Evolutionary conservation across 2,329 filamentous ascomycete species (phyloP).

Genomic region (Ascosphaera apis): DNA sequence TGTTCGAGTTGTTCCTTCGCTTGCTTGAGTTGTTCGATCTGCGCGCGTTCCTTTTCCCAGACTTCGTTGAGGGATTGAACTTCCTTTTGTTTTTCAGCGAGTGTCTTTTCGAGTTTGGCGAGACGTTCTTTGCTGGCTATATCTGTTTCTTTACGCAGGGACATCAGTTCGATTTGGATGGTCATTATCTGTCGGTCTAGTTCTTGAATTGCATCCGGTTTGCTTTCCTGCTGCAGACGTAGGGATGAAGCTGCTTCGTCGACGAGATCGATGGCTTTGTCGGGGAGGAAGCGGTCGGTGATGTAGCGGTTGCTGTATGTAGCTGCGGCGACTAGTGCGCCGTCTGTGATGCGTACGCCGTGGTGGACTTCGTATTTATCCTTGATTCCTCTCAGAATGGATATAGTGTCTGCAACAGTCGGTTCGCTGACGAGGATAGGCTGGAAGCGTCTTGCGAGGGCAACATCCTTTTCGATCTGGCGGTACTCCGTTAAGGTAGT

Average conservation of each 20-base stretch:
- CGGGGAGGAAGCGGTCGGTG: slow-evolving; percentile 81
- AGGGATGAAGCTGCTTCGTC: slow-evolving; percentile 85
- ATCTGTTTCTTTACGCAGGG: slow-evolving; percentile 80
- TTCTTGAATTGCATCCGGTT: slow-evolving; percentile 79
- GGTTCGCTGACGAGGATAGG: slow-evolving; percentile 88
- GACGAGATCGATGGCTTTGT: slow-evolving; percentile 93
- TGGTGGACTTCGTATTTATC: slow-evolving; percentile 96
- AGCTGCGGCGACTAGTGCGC: slow-evolving; percentile 73
- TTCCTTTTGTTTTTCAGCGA: slow-evolving; percentile 58
- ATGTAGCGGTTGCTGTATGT: slow-evolving; percentile 90
- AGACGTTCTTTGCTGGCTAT: slow-evolving; percentile 68
- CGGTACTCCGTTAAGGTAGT: slow-evolving; percentile 87
- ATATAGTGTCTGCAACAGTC: slow-evolving; percentile 76
- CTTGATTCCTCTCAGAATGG: slow-evolving; percentile 87
- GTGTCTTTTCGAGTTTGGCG: slow-evolving; percentile 56
- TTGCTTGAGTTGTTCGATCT: slow-evolving; percentile 71
- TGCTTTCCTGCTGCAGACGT: slow-evolving; percentile 84
- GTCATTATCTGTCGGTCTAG: slow-evolving; percentile 93
- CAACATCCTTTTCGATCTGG: slow-evolving; percentile 86
- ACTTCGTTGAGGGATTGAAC: slow-evolving; percentile 49
- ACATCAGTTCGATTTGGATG: slow-evolving; percentile 90
- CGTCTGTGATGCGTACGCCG: slow-evolving; percentile 82
- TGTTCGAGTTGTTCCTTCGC: slow-evolving; percentile 73
- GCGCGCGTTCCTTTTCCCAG: slow-evolving; percentile 74
- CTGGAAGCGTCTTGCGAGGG: slow-evolving; percentile 77